These are phyloP conservation scores for Chiua sp. DNA, from an alignment of 1,284 basidiomycete genomes.

Conservation along the genomic window DNA sequence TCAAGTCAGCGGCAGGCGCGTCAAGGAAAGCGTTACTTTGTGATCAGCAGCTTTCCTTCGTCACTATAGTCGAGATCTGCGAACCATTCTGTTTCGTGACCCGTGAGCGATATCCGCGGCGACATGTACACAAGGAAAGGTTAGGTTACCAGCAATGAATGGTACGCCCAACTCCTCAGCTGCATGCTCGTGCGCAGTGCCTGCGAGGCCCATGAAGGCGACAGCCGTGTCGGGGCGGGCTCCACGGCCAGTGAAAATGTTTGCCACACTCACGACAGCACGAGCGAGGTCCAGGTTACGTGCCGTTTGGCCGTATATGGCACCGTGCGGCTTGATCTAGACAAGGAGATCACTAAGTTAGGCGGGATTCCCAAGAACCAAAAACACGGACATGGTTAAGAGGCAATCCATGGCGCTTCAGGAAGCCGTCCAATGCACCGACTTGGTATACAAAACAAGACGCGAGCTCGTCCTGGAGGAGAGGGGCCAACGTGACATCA, in stretches of 20 bases:
- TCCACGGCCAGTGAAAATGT: slow-evolving; percentile 45
- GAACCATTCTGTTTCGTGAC: slow-evolving; percentile 57
- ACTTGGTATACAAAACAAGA: slow-evolving; percentile 68
- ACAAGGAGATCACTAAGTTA: background rate
- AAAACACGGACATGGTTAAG: slow-evolving; percentile 53
- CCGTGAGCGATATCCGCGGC: background rate
- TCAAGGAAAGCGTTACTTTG: slow-evolving; percentile 46
- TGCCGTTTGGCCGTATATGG: slow-evolving; percentile 60
- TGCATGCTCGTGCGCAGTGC: slow-evolving; percentile 61
- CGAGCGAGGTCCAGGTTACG: slow-evolving; percentile 57
- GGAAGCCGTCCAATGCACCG: slow-evolving; percentile 61
- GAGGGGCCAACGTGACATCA: background rate
- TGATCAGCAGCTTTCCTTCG: slow-evolving; percentile 60
- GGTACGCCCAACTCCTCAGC: slow-evolving; percentile 54
- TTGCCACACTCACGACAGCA: slow-evolving; percentile 54
- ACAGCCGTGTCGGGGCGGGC: slow-evolving; percentile 33
- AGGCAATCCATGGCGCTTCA: slow-evolving; percentile 51
- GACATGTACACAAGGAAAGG: background rate
- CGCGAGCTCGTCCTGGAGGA: slow-evolving; percentile 54
- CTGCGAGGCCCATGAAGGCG: slow-evolving; percentile 63
- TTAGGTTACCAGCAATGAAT: slow-evolving; percentile 59
- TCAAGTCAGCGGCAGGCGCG: too few relatives aligned
- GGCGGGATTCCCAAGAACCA: background rate
- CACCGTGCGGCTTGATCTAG: slow-evolving; percentile 60
- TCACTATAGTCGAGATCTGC: slow-evolving; percentile 63